phyloP scores from a whole-genome alignment of 805 yeast genomes.

The Priceomyces fermenticarens region DNA sequence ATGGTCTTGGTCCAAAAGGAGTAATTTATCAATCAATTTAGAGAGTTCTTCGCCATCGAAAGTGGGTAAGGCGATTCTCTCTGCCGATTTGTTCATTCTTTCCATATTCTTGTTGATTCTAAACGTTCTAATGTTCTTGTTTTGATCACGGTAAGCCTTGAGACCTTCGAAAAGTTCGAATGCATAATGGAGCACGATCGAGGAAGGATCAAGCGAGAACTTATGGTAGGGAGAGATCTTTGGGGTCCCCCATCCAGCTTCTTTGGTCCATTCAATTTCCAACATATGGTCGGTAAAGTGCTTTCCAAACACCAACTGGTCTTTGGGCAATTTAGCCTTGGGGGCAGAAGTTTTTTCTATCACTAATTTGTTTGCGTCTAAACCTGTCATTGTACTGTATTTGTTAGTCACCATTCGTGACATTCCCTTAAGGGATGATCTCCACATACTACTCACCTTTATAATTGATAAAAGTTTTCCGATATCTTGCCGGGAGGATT shows the following conservation, averaged over 20 bases:
- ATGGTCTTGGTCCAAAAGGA: constrained; percentile 69
- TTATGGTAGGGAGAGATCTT: constrained; percentile 82
- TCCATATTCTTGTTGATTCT: constrained; percentile 90
- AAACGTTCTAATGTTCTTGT: constrained; percentile 74
- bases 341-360: constrained; percentile 38
- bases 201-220: constrained; percentile 76
- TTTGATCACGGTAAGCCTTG: constrained; percentile 74
- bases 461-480: background rate
- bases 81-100: constrained; percentile 87
- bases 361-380: constrained; percentile 37
- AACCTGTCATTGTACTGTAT: constrained; percentile 12
- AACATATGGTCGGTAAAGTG: constrained; percentile 87
- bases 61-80: constrained; percentile 82
- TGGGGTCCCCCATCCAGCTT: constrained; percentile 86
- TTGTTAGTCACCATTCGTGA: background rate
- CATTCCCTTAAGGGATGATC: background rate
- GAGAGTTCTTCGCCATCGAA: constrained; percentile 77
- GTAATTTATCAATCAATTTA: constrained; percentile 72
- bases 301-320: constrained; percentile 41
- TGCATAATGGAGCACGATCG: constrained; percentile 90
- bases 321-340: constrained; percentile 33
- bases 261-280: constrained; percentile 75
- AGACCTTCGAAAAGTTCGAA: constrained; percentile 95
- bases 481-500: no score
- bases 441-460: background rate